A percentile compares a stretch with the other conserved stretches of the same genome.
Conservation (phyloP, 495 filamentous ascomycete genomes). For the Tuber calosporum region DNA sequence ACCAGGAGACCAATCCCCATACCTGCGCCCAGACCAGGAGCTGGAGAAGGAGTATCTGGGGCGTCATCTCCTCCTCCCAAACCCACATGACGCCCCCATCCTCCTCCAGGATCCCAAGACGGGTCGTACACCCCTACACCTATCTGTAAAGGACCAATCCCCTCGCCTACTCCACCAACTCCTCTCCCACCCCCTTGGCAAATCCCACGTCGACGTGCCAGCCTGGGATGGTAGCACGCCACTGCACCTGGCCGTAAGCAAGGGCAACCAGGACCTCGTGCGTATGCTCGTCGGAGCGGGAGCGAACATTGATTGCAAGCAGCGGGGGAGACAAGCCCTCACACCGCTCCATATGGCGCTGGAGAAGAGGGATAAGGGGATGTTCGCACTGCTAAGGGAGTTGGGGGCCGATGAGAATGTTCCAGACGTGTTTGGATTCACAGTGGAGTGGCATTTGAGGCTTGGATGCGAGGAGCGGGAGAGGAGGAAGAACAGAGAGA, state of each 20-base stretch:
- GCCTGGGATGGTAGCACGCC: conserved; percentile 9
- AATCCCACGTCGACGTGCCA: not conserved
- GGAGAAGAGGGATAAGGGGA: conserved; percentile 25
- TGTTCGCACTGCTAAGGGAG: conserved; percentile 35
- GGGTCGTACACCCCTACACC: not conserved
- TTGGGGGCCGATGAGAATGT: conserved; percentile 18
- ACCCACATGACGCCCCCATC: not conserved
- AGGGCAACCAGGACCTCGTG: conserved; percentile 14
- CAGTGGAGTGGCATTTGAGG: conserved; percentile 1
- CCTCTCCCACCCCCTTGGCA: not conserved
- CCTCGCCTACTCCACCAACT: conserved; percentile 1
- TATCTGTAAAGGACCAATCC: not conserved
- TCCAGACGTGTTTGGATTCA: conserved; percentile 5
- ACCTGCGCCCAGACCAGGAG: not conserved
- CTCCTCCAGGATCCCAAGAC: not conserved
- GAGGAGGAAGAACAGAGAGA: not conserved
- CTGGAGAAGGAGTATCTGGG: not conserved
- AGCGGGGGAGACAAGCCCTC: conserved; percentile 38
- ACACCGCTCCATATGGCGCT: conserved; percentile 43
- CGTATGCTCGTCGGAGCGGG: conserved; percentile 18
- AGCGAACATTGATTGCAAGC: conserved; percentile 35
- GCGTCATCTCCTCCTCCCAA: not conserved
- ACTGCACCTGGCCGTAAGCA: conserved; percentile 28
- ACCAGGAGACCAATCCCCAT: not conserved
- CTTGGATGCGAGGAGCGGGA: conserved; percentile 4